Evolutionary conservation across 768 basidiomycete species (phyloP).

Genomic region (Pisolithus orientalis): DNA sequence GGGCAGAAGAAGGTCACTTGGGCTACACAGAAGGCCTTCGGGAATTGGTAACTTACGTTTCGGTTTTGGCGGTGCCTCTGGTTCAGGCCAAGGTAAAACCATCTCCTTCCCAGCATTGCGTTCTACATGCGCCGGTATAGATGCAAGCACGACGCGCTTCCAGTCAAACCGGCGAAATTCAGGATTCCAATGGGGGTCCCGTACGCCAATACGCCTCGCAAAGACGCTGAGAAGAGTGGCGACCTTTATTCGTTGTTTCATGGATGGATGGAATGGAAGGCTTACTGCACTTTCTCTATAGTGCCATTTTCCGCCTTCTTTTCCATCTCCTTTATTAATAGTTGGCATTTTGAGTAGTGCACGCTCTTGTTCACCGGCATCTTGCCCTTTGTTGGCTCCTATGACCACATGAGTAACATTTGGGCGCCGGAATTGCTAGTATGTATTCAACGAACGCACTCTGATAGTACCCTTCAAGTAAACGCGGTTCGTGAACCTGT

Average conservation of each 20-base stretch:
- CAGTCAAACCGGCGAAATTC: conserved; percentile 56
- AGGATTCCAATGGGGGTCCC: conserved; percentile 54
- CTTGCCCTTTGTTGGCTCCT: conserved; percentile 18
- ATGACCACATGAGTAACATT: conserved; percentile 2
- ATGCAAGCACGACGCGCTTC: conserved; percentile 65
- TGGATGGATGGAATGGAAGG: not conserved
- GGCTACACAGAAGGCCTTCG: not conserved
- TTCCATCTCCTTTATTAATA: conserved; percentile 64
- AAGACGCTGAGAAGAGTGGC: conserved; percentile 50
- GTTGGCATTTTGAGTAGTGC: conserved; percentile 77
- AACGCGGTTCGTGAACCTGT: conserved; percentile 65
- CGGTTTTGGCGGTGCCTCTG: conserved; percentile 33
- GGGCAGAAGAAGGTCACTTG: not conserved
- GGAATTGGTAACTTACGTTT: conserved; percentile 13
- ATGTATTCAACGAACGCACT: conserved; percentile 15
- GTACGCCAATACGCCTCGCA: conserved; percentile 62
- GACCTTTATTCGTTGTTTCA: no score
- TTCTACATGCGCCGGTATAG: conserved; percentile 48
- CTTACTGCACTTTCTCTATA: conserved; percentile 41
- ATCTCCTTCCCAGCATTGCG: conserved; percentile 29
- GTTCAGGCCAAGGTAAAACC: conserved; percentile 67
- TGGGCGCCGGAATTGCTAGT: not conserved
- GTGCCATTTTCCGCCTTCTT: conserved; percentile 42
- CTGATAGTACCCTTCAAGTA: conserved; percentile 41
- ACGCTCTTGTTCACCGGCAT: conserved; percentile 32